Evolutionary conservation across 2,329 filamentous ascomycete genomes (phyloP), one percentile per base, ranked within the genome.

Genomic region (Fusarium sp.): DNA sequence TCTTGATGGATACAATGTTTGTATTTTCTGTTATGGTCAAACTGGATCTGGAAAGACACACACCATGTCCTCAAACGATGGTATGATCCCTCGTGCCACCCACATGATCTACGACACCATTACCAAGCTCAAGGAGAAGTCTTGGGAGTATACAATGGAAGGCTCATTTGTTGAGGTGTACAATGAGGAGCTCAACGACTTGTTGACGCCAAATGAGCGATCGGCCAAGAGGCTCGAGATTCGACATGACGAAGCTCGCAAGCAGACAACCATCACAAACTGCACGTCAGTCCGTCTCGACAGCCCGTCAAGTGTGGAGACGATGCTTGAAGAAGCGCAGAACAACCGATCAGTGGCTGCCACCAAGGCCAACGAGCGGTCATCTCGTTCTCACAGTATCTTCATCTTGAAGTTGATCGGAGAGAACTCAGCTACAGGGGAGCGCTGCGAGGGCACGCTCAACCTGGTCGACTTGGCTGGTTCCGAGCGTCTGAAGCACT

Each of bases 21-120:
- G 95, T 82, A 98, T 99, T 71, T 97, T 99, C 83, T 98, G 95
- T 79, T 99, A 99, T 79, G 96, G 96, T 46, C 96, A 99, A 82
- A 99, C 96, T 0, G 96, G 96, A 7, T 96, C 95, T 23, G 96
- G 96, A 67, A 99, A 99, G 86, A 99, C 96, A 0, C 93, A 92
- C 79, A 98, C 96, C 8, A 99, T 99, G 96, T 97, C 93, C 15
- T 93, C 92, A 2, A 83, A 86, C 4, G 94, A 98, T 76, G 96
- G 96, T 74, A 98, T 99, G 92, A 99, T 99, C 66, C 95, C 96
- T 4, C 90, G 93, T 12, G 95, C 96, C 7, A 96, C 97, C 12
- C 90, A 93, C 73, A 95, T 98, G 85, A 97, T 99, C 72, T 98
- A 98, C 81, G 89, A 93, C 60, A 96, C 94, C 45, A 93, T 97